Conservation (phyloP, 2,329 filamentous ascomycete species). For the Apiospora phragmitis region DNA sequence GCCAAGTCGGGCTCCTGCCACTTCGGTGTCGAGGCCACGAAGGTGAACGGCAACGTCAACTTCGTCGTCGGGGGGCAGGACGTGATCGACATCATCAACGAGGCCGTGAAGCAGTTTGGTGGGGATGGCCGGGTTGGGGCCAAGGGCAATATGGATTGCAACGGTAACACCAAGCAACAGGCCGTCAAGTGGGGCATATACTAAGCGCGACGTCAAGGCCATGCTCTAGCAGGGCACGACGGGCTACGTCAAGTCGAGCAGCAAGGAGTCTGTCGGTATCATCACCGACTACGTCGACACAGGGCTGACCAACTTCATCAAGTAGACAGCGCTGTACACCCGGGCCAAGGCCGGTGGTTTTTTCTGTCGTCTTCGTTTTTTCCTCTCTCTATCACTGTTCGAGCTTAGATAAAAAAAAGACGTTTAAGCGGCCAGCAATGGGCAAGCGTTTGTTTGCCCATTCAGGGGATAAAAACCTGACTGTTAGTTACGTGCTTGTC, state of each 20-base stretch:
- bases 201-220: slow-evolving; percentile 35
- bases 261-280: slow-evolving; percentile 35
- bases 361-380: no score
- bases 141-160: slow-evolving; percentile 34
- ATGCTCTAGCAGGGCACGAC: slow-evolving; percentile 49
- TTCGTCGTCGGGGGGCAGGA: slow-evolving; percentile 30
- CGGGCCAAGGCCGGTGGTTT: no score
- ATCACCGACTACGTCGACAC: slow-evolving; percentile 41
- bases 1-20: slow-evolving; percentile 28
- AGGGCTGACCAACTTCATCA: slow-evolving; percentile 37
- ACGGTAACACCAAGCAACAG: slow-evolving; percentile 21
- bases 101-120: slow-evolving; percentile 31
- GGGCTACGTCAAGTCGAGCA: slow-evolving; percentile 35
- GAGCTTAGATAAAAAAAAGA: no score
- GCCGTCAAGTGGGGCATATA: slow-evolving; percentile 24
- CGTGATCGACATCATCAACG: slow-evolving; percentile 36
- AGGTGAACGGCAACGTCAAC: slow-evolving; percentile 26
- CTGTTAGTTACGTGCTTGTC: no score
- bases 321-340: no score
- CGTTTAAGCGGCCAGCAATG: no score
- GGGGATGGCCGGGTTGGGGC: slow-evolving; percentile 32
- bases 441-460: no score
- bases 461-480: no score
- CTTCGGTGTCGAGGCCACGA: slow-evolving; percentile 33
- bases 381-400: no score